Evolutionary conservation across 2,329 filamentous ascomycete genomes (phyloP).

Genomic region (Trichoderma pleuroti): DNA sequence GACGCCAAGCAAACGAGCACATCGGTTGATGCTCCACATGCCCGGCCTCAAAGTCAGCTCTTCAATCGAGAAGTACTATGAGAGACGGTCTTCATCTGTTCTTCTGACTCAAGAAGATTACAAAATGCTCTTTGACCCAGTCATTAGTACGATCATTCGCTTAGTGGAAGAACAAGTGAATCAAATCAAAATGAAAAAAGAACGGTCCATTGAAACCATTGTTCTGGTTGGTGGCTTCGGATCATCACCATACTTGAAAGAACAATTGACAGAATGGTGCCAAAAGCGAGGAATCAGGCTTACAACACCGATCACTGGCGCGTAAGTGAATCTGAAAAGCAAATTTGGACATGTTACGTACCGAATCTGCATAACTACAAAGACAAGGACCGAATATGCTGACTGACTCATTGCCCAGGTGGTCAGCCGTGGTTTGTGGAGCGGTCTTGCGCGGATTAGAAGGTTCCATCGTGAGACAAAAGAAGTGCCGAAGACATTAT

Average conservation of each 20-base stretch:
- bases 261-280: not conserved
- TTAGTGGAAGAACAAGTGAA: not conserved
- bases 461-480: conserved; percentile 1
- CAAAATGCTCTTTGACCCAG: not conserved
- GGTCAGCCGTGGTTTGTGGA: conserved; percentile 7
- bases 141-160: not conserved
- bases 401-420: not conserved
- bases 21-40: not conserved
- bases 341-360: not conserved
- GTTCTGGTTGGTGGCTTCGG: not conserved
- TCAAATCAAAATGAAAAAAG: not conserved
- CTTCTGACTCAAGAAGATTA: not conserved
- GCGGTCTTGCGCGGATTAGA: not conserved
- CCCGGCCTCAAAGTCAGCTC: not conserved
- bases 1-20: conserved; percentile 9
- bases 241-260: not conserved
- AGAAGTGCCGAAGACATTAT: conserved; percentile 10
- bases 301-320: conserved; percentile 1
- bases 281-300: not conserved
- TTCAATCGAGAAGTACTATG: not conserved
- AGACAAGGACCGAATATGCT: not conserved
- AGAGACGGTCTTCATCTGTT: not conserved
- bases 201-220: not conserved
- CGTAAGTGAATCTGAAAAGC: not conserved
- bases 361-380: not conserved